These are phyloP conservation scores for Ustilago trichophora DNA, from an alignment of 1,284 basidiomycete genomes.

Conservation along the genomic window DNA sequence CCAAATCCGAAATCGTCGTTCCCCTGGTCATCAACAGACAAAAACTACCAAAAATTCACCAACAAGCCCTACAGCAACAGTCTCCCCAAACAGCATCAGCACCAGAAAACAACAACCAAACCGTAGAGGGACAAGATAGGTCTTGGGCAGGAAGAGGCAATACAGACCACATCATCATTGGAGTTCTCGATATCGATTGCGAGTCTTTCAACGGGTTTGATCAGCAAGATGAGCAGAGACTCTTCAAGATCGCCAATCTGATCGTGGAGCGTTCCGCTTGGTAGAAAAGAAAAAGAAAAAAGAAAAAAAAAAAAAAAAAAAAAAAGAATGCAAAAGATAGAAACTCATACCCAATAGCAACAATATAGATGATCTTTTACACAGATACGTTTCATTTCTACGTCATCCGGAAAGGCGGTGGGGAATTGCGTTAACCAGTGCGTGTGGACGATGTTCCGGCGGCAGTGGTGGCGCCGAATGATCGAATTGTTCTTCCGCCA, in stretches of 20 bases:
- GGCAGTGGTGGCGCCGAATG: constrained; percentile 40
- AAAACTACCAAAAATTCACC: constrained; percentile 27
- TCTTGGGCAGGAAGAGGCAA: constrained; percentile 58
- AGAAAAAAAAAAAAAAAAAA: background rate
- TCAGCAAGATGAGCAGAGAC: constrained; percentile 60
- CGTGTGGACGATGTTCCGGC: constrained; percentile 11
- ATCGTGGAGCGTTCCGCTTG: constrained; percentile 48
- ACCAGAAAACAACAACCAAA: no score
- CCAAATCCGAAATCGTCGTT: constrained; percentile 66
- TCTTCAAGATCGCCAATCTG: constrained; percentile 60
- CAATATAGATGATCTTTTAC: no score
- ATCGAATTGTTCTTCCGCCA: constrained; percentile 24
- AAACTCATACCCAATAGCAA: no score
- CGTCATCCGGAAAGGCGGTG: no score
- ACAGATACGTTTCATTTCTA: no score
- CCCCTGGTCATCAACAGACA: constrained; percentile 60
- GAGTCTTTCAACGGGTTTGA: constrained; percentile 65
- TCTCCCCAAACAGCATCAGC: background rate
- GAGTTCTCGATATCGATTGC: constrained; percentile 68
- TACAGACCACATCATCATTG: constrained; percentile 61
- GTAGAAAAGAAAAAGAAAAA: no score
- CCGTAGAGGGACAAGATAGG: no score
- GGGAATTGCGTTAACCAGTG: no score
- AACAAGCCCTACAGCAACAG: constrained; percentile 22
- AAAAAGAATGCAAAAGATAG: no score